Conservation (phyloP, 345 rosid species). For the Stellera chamaejasme region DNA sequence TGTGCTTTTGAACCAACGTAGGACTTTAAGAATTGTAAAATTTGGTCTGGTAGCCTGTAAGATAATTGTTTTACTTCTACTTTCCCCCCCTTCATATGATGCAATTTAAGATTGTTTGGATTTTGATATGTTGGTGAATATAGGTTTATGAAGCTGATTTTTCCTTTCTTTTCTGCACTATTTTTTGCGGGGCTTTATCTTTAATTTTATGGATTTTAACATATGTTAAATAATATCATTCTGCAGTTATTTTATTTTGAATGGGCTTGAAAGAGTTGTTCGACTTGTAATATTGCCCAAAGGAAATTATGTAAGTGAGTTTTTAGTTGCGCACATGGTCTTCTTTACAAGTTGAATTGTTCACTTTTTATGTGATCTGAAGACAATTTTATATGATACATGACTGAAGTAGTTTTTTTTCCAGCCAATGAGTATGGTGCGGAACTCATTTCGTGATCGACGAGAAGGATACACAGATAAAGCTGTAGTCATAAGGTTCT, state of each 20-base stretch:
- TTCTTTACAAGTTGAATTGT: neutral
- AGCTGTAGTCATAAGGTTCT: conserved; percentile 82
- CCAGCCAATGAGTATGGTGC: conserved; percentile 85
- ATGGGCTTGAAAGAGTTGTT: conserved; percentile 93
- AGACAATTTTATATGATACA: conserved; percentile 8
- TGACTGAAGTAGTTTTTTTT: conserved; percentile 23
- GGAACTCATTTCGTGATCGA: conserved; percentile 75
- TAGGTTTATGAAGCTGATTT: neutral
- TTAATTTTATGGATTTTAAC: neutral
- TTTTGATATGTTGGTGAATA: neutral
- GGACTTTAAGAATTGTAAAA: too few species aligned
- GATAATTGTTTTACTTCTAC: neutral
- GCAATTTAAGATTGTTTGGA: neutral
- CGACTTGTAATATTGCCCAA: conserved; percentile 80
- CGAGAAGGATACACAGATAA: conserved; percentile 80
- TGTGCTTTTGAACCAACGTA: too few species aligned
- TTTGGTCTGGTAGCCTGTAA: too few species aligned
- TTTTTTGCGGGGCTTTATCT: conserved; percentile 3
- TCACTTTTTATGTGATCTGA: too few species aligned
- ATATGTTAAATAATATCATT: conserved; percentile 10
- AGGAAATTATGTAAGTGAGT: conserved; percentile 74
- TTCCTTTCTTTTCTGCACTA: neutral
- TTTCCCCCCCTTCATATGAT: neutral
- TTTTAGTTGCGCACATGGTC: neutral
- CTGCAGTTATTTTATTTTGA: conserved; percentile 72